These are phyloP conservation scores for Jamesozyma spencerorum DNA, from an alignment of 805 yeast genomes.

Conservation along the genomic window DNA sequence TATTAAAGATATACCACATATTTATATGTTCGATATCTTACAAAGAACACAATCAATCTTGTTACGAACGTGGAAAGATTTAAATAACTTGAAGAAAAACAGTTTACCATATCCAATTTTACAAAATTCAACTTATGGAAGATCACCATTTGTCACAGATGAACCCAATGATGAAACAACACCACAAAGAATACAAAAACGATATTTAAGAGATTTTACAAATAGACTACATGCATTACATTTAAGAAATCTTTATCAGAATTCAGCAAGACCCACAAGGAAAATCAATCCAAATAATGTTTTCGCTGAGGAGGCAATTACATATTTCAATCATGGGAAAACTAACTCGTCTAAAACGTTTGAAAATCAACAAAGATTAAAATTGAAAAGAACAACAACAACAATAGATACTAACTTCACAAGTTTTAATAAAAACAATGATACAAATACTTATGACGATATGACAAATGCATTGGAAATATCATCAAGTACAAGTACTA, in stretches of 20 bases:
- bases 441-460: background rate
- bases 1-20: conserved; percentile 33
- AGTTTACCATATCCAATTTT: conserved; percentile 28
- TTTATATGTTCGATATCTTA: conserved; percentile 68
- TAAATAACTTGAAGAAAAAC: conserved; percentile 21
- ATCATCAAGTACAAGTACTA: conserved; percentile 1
- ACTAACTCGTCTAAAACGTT: conserved; percentile 4
- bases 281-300: background rate
- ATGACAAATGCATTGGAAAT: background rate
- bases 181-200: conserved; percentile 16
- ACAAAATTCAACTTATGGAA: conserved; percentile 38
- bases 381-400: conserved; percentile 5
- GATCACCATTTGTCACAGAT: conserved; percentile 68
- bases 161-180: conserved; percentile 14
- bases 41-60: conserved; percentile 72
- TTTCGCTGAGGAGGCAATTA: background rate
- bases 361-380: conserved; percentile 1
- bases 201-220: conserved; percentile 17
- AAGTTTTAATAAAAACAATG: conserved; percentile 8
- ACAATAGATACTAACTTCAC: conserved; percentile 3
- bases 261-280: conserved; percentile 13
- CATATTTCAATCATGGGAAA: conserved; percentile 1
- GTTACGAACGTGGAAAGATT: conserved; percentile 66
- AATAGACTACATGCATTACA: conserved; percentile 21
- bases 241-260: conserved; percentile 18